Base-by-base conservation (phyloP, 2,329 filamentous ascomycete genomes). In the Corniculantispora saksenae region DNA sequence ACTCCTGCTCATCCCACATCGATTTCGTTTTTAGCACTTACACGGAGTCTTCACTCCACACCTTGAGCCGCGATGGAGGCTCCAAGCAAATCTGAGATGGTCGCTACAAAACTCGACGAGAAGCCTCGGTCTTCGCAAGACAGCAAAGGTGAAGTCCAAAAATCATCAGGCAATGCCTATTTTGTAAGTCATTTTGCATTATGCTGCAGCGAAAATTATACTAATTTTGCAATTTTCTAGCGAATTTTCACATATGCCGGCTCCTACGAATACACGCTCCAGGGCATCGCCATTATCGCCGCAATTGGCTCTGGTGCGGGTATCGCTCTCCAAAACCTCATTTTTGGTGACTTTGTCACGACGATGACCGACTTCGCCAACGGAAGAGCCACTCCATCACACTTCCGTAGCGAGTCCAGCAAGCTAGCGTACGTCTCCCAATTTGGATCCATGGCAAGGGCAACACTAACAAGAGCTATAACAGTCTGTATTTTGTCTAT, bases 401-500 rank as follows among this genome's bases (percentile, higher is more conserved):
- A 72, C 13, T 76, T 79, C 29, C 73, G 74, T 3, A 66, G 65
- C 19, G 75, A 77, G 15, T 71, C 71, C 35, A 70, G 70, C n/a
- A 70, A 71, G 23, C 68, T 77, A 35, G 74, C 76, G 77, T 78
- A 61, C 23, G 60, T 66, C 10, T 19, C 10, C 6, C 7, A 27
- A 17, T 9, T n/a, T n/a, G n/a, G n/a, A 12, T 5, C 23, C 23
- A 25, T 45, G 5, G 10, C 21, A 29, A 21, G 43, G 35, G n/a
- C 9, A 29, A 25, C 45, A 50, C 64, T 45, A 43, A 50, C 61
- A 43, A n/a, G 25, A 15, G 6, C 4, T 25, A 8, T 19, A 17
- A 21, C 19, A 83, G 82, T 0, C 74, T 88, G 7, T 87, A 83
- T 71, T 86, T 88, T 68, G 77, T 88, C 29, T 88, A 87, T 67